Evolutionary conservation across 140 eudicot genomes (phyloP).

Genomic region (Anethum foeniculum): DNA sequence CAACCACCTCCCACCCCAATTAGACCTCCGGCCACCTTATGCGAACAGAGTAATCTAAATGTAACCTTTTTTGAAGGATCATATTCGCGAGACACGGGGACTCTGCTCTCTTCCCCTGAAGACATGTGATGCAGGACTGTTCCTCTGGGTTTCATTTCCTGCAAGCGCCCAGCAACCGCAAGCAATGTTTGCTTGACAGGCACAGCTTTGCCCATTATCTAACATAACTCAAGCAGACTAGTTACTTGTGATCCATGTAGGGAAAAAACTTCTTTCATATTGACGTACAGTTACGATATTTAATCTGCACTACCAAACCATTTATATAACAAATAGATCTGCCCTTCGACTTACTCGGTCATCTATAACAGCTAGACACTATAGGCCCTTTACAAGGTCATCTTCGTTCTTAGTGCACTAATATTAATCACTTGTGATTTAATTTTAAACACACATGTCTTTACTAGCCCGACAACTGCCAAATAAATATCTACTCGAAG

Average conservation of each 20-base stretch:
- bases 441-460: neutral
- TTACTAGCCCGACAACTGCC: neutral
- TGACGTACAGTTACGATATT: neutral
- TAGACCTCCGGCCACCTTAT: conserved; percentile 25
- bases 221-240: neutral
- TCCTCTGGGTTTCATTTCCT: conserved; percentile 12
- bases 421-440: neutral
- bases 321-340: neutral
- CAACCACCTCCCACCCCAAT: conserved; percentile 27
- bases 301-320: neutral
- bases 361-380: neutral
- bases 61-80: conserved; percentile 12
- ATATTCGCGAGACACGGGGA: neutral
- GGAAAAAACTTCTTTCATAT: neutral
- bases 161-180: conserved; percentile 28
- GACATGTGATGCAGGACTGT: neutral
- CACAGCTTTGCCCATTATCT: conserved; percentile 28
- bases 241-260: neutral
- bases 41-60: conserved; percentile 31
- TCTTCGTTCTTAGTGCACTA: neutral
- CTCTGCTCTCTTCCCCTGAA: conserved; percentile 15
- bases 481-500: neutral
- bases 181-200: conserved; percentile 28
- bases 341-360: neutral
- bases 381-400: neutral